A percentile compares a stretch with the other conserved stretches of the same genome.
Evolutionary conservation across 106 monocot species (phyloP).

Genomic region (Dendrobium catenatum): DNA sequence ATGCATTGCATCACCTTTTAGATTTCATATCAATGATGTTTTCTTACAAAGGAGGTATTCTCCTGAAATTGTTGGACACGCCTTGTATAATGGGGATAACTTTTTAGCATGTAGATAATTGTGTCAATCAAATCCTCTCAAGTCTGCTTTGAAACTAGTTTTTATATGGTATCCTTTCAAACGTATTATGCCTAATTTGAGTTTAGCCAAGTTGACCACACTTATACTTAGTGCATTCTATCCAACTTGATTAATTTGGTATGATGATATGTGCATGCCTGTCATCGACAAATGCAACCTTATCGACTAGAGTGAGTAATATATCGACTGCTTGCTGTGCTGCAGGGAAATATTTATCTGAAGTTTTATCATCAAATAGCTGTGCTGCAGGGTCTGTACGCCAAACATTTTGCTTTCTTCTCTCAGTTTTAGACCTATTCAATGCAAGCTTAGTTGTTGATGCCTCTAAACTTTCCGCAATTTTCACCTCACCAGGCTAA

Average conservation of each 20-base stretch:
- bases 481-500: slow-evolving; percentile 22
- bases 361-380: too few species aligned
- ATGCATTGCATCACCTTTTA: too few species aligned
- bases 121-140: neutral
- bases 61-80: too few species aligned
- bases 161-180: neutral
- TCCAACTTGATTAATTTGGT: neutral
- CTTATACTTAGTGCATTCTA: neutral
- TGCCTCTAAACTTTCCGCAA: slow-evolving; percentile 15
- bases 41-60: too few species aligned
- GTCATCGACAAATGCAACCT: neutral
- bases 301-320: neutral
- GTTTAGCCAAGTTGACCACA: neutral
- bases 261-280: neutral
- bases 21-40: too few species aligned
- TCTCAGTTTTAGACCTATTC: slow-evolving; percentile 23
- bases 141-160: neutral
- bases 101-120: neutral
- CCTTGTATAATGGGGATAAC: too few species aligned
- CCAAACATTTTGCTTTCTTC: too few species aligned
- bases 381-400: too few species aligned
- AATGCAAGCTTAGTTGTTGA: slow-evolving; percentile 18
- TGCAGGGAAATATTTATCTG: too few species aligned
- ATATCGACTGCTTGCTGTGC: neutral
- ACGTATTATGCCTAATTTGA: neutral